Evolutionary conservation across 2,329 filamentous ascomycete species (phyloP).

Genomic region (Colletotrichum lindemuthianum): DNA sequence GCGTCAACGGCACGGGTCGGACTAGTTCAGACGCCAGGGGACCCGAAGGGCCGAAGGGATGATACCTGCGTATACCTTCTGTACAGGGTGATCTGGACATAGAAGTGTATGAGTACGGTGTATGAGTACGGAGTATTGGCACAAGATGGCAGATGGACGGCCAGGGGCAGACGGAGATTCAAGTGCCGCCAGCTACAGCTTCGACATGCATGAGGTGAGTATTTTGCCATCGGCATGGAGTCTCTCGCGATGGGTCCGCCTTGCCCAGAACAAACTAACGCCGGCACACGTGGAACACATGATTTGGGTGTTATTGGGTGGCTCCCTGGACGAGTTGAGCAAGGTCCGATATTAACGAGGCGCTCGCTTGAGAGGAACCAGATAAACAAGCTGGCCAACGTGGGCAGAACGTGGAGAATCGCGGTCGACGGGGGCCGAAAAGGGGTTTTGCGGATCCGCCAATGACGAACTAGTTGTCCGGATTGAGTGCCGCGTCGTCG

Average conservation of each 20-base stretch:
- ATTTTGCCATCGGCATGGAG: conserved; percentile 14
- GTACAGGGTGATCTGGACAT: too few species aligned
- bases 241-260: conserved; percentile 1
- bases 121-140: too few species aligned
- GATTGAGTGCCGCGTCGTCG: conserved; percentile 29
- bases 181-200: conserved; percentile 20
- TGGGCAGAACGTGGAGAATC: background rate
- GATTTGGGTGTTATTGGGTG: background rate
- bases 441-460: conserved; percentile 19
- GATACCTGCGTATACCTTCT: too few species aligned
- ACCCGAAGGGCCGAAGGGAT: background rate
- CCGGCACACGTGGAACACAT: conserved; percentile 16
- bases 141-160: background rate
- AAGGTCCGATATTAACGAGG: conserved; percentile 1
- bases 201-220: background rate
- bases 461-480: conserved; percentile 19
- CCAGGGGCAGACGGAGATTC: conserved; percentile 25
- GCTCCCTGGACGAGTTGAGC: background rate
- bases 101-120: too few species aligned
- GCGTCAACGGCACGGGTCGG: background rate
- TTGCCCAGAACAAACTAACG: conserved; percentile 23
- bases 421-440: conserved; percentile 18
- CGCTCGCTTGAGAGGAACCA: background rate
- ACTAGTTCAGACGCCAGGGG: background rate
- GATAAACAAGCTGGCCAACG: background rate